Evolutionary conservation across 1,139 yeast genomes (phyloP).

Genomic region (Protomyces pachydermus): DNA sequence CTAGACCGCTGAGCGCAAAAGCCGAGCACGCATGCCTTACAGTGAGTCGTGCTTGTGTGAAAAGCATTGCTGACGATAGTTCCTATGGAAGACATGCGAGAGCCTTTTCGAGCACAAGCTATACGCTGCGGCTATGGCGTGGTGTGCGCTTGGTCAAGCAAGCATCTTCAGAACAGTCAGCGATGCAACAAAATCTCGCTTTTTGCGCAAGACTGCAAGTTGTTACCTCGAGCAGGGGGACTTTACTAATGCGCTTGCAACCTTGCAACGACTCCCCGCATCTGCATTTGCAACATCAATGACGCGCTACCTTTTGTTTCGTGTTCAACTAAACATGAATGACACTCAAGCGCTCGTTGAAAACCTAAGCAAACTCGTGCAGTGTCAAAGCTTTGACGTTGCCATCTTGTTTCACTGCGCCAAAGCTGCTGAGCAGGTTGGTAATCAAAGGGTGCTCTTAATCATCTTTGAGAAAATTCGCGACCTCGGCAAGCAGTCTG

Average conservation of each 20-base stretch:
- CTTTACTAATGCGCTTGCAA: conserved; percentile 6
- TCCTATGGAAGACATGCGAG: conserved; percentile 30
- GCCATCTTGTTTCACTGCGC: conserved; percentile 30
- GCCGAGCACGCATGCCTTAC: conserved; percentile 29
- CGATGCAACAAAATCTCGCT: conserved; percentile 26
- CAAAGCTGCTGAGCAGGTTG: conserved; percentile 29
- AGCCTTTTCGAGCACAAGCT: conserved; percentile 19
- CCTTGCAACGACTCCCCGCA: conserved; percentile 19
- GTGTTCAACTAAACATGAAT: conserved; percentile 15
- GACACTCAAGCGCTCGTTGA: conserved; percentile 17
- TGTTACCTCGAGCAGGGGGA: conserved; percentile 28
- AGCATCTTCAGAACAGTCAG: conserved; percentile 26
- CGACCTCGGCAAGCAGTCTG: background rate
- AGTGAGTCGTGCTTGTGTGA: conserved; percentile 3
- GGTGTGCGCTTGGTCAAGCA: conserved; percentile 28
- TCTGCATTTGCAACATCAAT: conserved; percentile 22
- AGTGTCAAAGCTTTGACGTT: conserved; percentile 9
- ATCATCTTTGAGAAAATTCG: conserved; percentile 26
- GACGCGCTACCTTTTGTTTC: conserved; percentile 29
- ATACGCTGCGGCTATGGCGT: conserved; percentile 24
- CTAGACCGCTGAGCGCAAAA: conserved; percentile 12
- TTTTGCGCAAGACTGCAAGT: conserved; percentile 27
- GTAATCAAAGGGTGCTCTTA: conserved; percentile 26
- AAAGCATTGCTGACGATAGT: conserved; percentile 1
- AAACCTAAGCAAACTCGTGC: conserved; percentile 10